Evolutionary conservation across 31 red algal species (phyloP).

Genomic region (Odonthalia washingtoniensis): DNA sequence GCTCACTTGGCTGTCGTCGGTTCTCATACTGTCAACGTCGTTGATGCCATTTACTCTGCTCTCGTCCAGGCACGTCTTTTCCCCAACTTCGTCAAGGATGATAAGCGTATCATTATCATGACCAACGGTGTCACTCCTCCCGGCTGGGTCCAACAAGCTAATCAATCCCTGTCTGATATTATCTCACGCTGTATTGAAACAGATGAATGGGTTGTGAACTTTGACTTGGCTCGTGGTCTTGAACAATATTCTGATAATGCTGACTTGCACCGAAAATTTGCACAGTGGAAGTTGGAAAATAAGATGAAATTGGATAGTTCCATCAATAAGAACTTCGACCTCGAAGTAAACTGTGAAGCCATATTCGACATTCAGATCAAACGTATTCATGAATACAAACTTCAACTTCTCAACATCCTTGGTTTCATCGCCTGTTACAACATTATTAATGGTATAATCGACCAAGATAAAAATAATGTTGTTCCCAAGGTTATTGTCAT

Average conservation of each 20-base stretch:
- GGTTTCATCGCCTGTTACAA: slow-evolving; percentile 97
- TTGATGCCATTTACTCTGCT: slow-evolving; percentile 92
- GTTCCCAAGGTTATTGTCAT: slow-evolving; percentile 96
- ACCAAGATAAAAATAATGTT: slow-evolving; percentile 68
- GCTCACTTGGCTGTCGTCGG: slow-evolving; percentile 97
- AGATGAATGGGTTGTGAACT: slow-evolving; percentile 94
- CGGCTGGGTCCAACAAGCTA: slow-evolving; percentile 94
- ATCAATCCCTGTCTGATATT: slow-evolving; percentile 86
- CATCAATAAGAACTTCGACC: slow-evolving; percentile 73
- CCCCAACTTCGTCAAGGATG: slow-evolving; percentile 89
- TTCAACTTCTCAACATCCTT: slow-evolving; percentile 98
- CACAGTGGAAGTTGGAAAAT: slow-evolving; percentile 89
- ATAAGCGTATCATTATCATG: slow-evolving; percentile 90
- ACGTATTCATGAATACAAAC: slow-evolving; percentile 99
- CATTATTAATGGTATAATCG: slow-evolving; percentile 82
- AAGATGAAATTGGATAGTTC: slow-evolving; percentile 87
- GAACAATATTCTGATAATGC: slow-evolving; percentile 94
- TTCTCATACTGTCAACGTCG: slow-evolving; percentile 97
- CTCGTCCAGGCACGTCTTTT: slow-evolving; percentile 90
- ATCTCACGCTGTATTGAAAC: slow-evolving; percentile 97
- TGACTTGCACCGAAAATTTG: slow-evolving; percentile 92
- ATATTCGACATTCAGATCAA: slow-evolving; percentile 99
- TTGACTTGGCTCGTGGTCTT: slow-evolving; percentile 64
- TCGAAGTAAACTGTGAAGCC: slow-evolving; percentile 80
- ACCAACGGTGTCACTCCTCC: slow-evolving; percentile 99